Evolutionary conservation across 2,329 filamentous ascomycete species (phyloP), one percentile per base, ranked within the genome.

Genomic region (Cucurbitaria berberidis): DNA sequence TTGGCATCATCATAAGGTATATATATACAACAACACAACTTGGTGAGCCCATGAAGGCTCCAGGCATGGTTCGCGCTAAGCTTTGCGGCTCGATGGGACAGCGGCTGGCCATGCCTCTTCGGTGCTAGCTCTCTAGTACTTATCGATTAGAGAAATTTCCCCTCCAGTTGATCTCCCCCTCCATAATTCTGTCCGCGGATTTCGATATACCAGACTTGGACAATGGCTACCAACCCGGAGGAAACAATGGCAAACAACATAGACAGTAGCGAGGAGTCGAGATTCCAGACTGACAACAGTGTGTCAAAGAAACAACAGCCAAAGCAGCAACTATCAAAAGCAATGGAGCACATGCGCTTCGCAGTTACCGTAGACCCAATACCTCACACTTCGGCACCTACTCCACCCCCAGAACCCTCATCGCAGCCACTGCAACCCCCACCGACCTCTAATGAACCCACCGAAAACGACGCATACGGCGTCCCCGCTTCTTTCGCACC

Each of bases 301-400:
- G 46, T 69, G 29, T 65, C 69, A 11, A 58, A 57, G n/a, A 73
- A 72, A 54, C 62, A 56, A 26, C 63, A 70, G 26, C 72, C 72
- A 11, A 69, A 69, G 48, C 76, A 80, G 55, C 80, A 82, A 57
- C 74, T 82, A 48, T 79, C 78, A 26, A 80, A 79, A 58, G 78
- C 76, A 56, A 82, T 82, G 80, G 78, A 81, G 54, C 80, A 82
- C 68, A 78, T 82, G 73, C 79, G 80, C 59, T 71, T 72, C 61
- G 79, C 77, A 55, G 80, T 82, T 21, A 79, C 79, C 34, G 72
- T 79, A 51, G 63, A 74, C 64, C 67, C 70, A 53, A 53, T 69
- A 45, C 47, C 65, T 48, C 48, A 64, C 52, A 32, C 62, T 24
- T 55, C 62, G 18, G 57, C 62, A 21, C 44, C 55, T 27, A 52